phyloP scores from a whole-genome alignment of 176 grass and related monocot genomes.

The Aegilops bicornis region DNA sequence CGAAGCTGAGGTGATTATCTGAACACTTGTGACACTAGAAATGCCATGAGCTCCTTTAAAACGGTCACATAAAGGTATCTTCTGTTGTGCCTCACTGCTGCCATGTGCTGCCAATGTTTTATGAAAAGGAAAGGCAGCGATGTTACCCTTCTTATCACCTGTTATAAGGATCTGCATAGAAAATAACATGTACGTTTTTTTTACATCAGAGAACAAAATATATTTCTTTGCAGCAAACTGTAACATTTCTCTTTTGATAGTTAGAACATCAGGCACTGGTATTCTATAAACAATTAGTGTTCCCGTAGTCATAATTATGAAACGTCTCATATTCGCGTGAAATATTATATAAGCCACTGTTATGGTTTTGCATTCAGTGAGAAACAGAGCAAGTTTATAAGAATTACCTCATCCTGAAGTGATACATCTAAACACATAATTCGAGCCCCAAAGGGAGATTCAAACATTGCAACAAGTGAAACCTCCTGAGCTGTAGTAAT shows the following conservation, averaged over 20 bases:
- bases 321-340: background rate
- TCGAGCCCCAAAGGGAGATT: conserved; percentile 70
- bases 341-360: background rate
- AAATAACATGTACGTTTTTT: background rate
- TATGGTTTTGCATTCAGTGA: background rate
- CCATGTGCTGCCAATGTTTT: conserved; percentile 29
- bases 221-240: background rate
- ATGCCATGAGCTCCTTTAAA: conserved; percentile 99
- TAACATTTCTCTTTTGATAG: conserved; percentile 14
- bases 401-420: conserved; percentile 60
- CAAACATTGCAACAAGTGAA: conserved; percentile 59
- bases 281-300: conserved; percentile 23
- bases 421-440: conserved; percentile 93
- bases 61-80: conserved; percentile 49
- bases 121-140: conserved; percentile 66
- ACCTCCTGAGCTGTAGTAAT: conserved; percentile 29
- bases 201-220: background rate
- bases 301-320: background rate
- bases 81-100: conserved; percentile 29
- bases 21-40: conserved; percentile 85
- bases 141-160: conserved; percentile 94
- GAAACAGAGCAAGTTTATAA: background rate
- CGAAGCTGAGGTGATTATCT: conserved; percentile 44
- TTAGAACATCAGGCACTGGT: background rate
- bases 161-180: conserved; percentile 71